These are phyloP conservation scores for Lentinula lateritia DNA, from an alignment of 768 basidiomycete species.

Conservation along the genomic window DNA sequence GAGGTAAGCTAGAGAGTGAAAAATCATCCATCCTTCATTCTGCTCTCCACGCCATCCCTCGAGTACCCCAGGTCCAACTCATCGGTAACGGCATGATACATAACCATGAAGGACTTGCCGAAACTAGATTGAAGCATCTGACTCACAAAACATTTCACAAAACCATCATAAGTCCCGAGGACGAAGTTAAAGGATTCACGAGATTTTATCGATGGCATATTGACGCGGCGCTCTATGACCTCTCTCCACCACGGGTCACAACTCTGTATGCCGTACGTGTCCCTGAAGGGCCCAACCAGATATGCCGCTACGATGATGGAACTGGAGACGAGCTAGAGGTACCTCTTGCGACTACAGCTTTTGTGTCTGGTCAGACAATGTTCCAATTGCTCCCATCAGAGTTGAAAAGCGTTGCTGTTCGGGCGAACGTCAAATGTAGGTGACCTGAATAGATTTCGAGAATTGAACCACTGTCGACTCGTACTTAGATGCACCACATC, in stretches of 20 bases:
- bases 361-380: conserved; percentile 45
- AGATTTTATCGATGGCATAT: conserved; percentile 60
- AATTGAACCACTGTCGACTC: conserved; percentile 31
- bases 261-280: conserved; percentile 46
- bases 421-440: conserved; percentile 44
- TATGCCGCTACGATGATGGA: conserved; percentile 57
- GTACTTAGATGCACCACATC: conserved; percentile 42
- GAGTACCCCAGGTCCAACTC: conserved; percentile 38
- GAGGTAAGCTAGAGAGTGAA: conserved; percentile 44
- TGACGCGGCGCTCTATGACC: conserved; percentile 46
- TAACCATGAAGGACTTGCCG: conserved; percentile 45
- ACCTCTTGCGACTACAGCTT: conserved; percentile 63
- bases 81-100: conserved; percentile 53
- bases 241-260: conserved; percentile 45
- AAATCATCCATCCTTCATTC: conserved; percentile 53
- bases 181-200: conserved; percentile 41
- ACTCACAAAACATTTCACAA: conserved; percentile 56
- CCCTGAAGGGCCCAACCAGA: conserved; percentile 48
- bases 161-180: conserved; percentile 39
- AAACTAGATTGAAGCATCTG: conserved; percentile 50
- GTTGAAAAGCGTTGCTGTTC: conserved; percentile 52
- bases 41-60: conserved; percentile 53
- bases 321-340: conserved; percentile 62
- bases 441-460: conserved; percentile 14
- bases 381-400: conserved; percentile 45